Evolutionary conservation across 257 asterid genomes (phyloP).

Genomic region (Solanum chiquidenum): DNA sequence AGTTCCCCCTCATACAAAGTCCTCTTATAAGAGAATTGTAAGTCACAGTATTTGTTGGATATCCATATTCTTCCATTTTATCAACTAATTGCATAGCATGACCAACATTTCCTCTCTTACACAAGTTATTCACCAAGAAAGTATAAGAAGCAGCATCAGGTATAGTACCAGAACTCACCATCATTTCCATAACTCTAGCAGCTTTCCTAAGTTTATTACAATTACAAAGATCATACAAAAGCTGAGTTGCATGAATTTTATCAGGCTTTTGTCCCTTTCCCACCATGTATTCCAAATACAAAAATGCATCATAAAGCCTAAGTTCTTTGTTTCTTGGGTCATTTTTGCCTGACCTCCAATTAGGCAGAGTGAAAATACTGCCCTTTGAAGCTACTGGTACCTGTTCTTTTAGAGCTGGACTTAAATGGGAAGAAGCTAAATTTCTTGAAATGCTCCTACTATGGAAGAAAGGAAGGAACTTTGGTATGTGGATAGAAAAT

Average conservation of each 20-base stretch:
- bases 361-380: conserved; percentile 51
- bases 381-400: conserved; percentile 18
- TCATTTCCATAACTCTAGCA: conserved; percentile 72
- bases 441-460: conserved; percentile 25
- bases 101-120: conserved; percentile 80
- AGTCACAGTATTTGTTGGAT: conserved; percentile 52
- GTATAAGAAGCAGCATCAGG: conserved; percentile 72
- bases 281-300: conserved; percentile 69
- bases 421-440: conserved; percentile 31
- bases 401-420: not conserved
- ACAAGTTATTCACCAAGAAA: conserved; percentile 55
- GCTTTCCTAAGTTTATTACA: conserved; percentile 63
- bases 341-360: conserved; percentile 56
- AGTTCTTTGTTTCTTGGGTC: conserved; percentile 54
- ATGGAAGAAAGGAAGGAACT: conserved; percentile 27
- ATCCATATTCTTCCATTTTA: conserved; percentile 75
- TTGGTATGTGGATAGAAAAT: conserved; percentile 30
- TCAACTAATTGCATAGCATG: conserved; percentile 88
- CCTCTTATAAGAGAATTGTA: conserved; percentile 75
- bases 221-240: conserved; percentile 78
- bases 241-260: conserved; percentile 49
- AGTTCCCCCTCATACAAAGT: conserved; percentile 65
- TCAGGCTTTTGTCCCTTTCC: conserved; percentile 71
- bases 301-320: conserved; percentile 56
- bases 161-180: conserved; percentile 50